These are phyloP conservation scores for Puccinia coronata DNA, from an alignment of 1,284 basidiomycete genomes.

Conservation along the genomic window DNA sequence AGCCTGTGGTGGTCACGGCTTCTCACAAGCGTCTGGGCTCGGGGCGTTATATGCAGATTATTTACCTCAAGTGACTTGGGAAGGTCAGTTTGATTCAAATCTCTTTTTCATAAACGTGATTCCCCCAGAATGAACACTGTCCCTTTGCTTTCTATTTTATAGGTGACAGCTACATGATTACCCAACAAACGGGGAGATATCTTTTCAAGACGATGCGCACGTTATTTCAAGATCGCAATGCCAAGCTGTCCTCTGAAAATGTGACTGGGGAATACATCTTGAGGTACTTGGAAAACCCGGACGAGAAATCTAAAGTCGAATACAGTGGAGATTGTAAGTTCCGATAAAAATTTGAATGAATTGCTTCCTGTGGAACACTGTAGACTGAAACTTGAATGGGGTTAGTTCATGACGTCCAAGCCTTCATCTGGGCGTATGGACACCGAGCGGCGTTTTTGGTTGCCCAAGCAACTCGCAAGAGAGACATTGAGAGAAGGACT, in stretches of 20 bases:
- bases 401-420: slow-evolving; percentile 56
- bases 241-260: slow-evolving; percentile 50
- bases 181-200: slow-evolving; percentile 59
- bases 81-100: slow-evolving; percentile 54
- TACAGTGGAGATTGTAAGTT: slow-evolving; percentile 54
- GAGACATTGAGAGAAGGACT: slow-evolving; percentile 58
- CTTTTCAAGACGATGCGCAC: slow-evolving; percentile 59
- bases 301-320: slow-evolving; percentile 55
- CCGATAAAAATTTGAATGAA: not conserved
- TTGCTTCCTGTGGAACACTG: too few species aligned
- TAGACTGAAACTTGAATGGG: slow-evolving; percentile 38
- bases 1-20: slow-evolving; percentile 60
- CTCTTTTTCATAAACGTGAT: not conserved
- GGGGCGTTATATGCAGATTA: slow-evolving; percentile 56
- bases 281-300: slow-evolving; percentile 57
- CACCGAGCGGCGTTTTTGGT: slow-evolving; percentile 60
- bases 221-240: slow-evolving; percentile 53
- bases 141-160: slow-evolving; percentile 28
- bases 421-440: slow-evolving; percentile 59
- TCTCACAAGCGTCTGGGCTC: slow-evolving; percentile 57
- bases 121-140: not conserved
- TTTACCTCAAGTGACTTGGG: slow-evolving; percentile 59
- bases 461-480: slow-evolving; percentile 58
- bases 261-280: slow-evolving; percentile 57
- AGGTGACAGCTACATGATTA: slow-evolving; percentile 59